A percentile compares a stretch with the other conserved stretches of the same genome.
Evolutionary conservation across 495 filamentous ascomycete species (phyloP).

Genomic region (Penicillium canariense): DNA sequence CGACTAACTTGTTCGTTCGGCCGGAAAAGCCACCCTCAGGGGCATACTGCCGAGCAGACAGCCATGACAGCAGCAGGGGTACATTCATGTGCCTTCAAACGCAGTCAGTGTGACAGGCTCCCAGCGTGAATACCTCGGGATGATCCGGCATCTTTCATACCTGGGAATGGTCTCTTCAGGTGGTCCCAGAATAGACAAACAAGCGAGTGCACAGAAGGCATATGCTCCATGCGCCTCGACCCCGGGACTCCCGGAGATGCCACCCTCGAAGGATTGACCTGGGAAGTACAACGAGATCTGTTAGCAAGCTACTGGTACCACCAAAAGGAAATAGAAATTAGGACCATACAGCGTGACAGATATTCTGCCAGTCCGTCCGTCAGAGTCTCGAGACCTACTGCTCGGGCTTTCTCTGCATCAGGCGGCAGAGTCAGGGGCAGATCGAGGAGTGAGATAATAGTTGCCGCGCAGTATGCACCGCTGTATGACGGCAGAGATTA

Average conservation of each 20-base stretch:
- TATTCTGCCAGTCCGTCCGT: constrained; percentile 72
- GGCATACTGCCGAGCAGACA: constrained; percentile 82
- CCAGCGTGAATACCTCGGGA: background rate
- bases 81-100: constrained; percentile 69
- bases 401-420: constrained; percentile 50
- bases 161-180: constrained; percentile 67
- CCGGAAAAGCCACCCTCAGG: constrained; percentile 92
- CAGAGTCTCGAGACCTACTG: constrained; percentile 50
- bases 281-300: constrained; percentile 12
- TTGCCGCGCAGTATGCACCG: constrained; percentile 86
- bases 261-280: constrained; percentile 95
- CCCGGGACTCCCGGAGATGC: constrained; percentile 76
- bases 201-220: constrained; percentile 90
- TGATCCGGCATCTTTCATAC: constrained; percentile 37
- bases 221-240: constrained; percentile 94
- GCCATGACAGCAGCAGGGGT: constrained; percentile 74
- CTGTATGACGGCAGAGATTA: constrained; percentile 39
- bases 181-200: constrained; percentile 75
- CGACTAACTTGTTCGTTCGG: constrained; percentile 96
- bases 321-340: background rate
- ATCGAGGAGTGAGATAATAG: constrained; percentile 76
- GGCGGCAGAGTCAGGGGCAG: constrained; percentile 74
- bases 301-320: background rate
- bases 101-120: constrained; percentile 17
- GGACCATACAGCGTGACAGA: constrained; percentile 70